Evolutionary conservation across 805 yeast species (phyloP).

Genomic region (Candida manassasensis): DNA sequence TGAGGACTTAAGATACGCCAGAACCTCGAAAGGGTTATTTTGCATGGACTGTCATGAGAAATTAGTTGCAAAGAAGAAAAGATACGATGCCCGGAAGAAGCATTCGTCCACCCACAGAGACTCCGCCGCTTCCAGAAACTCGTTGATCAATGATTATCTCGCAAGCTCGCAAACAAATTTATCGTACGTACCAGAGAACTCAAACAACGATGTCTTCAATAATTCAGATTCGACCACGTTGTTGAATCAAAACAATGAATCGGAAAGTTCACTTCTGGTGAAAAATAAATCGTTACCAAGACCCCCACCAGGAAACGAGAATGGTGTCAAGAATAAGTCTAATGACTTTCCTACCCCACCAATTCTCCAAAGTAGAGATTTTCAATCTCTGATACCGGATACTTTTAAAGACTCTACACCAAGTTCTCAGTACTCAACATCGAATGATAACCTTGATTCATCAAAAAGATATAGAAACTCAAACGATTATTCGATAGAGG

Average conservation of each 20-base stretch:
- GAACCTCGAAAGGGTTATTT: constrained; percentile 87
- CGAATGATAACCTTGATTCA: not conserved
- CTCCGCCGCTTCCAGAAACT: constrained; percentile 9
- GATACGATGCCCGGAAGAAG: constrained; percentile 48
- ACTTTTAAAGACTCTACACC: not conserved
- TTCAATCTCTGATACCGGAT: constrained; percentile 1
- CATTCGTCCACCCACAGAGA: constrained; percentile 20
- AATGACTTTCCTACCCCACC: not conserved
- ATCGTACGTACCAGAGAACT: not conserved
- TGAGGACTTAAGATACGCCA: constrained; percentile 84
- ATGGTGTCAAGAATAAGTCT: not conserved
- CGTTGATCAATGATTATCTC: constrained; percentile 3
- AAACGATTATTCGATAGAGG: constrained; percentile 35
- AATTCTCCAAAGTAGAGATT: not conserved
- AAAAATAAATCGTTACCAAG: constrained; percentile 14
- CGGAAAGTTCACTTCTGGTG: constrained; percentile 6
- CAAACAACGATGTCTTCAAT: constrained; percentile 1
- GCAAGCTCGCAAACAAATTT: constrained; percentile 5
- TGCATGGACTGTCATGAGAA: constrained; percentile 91
- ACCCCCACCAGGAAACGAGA: constrained; percentile 8
- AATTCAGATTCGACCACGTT: not conserved
- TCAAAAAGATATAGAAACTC: constrained; percentile 1
- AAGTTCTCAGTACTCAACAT: not conserved
- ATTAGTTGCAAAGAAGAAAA: constrained; percentile 68
- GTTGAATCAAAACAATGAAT: constrained; percentile 5